Evolutionary conservation across 495 filamentous ascomycete species (phyloP).

Genomic region (Talaromyces borbonicus): DNA sequence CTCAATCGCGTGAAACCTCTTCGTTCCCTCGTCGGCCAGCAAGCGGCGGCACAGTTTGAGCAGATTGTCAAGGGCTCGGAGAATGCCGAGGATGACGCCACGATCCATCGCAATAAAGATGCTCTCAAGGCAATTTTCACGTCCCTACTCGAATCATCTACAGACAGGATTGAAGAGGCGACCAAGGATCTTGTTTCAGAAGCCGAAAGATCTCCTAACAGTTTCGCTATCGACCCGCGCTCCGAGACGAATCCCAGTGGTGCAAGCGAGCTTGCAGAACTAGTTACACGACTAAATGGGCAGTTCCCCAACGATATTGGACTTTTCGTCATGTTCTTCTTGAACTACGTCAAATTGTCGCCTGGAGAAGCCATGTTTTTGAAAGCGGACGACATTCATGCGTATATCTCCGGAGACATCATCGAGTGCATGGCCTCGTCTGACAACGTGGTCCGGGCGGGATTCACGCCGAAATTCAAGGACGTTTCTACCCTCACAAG

Average conservation of each 20-base stretch:
- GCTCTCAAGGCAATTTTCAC: constrained; percentile 66
- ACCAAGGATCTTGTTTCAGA: constrained; percentile 56
- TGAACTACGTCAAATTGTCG: constrained; percentile 70
- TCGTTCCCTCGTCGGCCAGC: constrained; percentile 63
- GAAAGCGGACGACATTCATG: constrained; percentile 92
- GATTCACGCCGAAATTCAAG: constrained; percentile 97
- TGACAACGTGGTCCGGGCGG: constrained; percentile 95
- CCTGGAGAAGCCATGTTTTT: constrained; percentile 94
- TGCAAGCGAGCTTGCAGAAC: constrained; percentile 54
- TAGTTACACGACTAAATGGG: constrained; percentile 63
- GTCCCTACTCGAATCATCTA: constrained; percentile 65
- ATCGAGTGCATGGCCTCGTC: constrained; percentile 98
- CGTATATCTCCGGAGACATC: constrained; percentile 91
- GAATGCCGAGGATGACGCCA: constrained; percentile 45
- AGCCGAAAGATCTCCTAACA: constrained; percentile 46
- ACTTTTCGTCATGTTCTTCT: constrained; percentile 68
- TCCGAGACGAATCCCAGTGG: constrained; percentile 27
- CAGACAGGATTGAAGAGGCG: constrained; percentile 52
- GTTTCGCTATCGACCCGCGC: constrained; percentile 28
- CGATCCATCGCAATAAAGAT: constrained; percentile 62
- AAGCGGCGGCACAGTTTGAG: constrained; percentile 56
- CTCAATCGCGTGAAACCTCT: constrained; percentile 63
- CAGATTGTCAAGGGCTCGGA: constrained; percentile 56
- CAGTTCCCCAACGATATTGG: constrained; percentile 74
- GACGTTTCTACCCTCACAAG: constrained; percentile 82